Base-by-base conservation (phyloP, 352 stramenopile genomes). In the Globisporangium heterothallicum region DNA sequence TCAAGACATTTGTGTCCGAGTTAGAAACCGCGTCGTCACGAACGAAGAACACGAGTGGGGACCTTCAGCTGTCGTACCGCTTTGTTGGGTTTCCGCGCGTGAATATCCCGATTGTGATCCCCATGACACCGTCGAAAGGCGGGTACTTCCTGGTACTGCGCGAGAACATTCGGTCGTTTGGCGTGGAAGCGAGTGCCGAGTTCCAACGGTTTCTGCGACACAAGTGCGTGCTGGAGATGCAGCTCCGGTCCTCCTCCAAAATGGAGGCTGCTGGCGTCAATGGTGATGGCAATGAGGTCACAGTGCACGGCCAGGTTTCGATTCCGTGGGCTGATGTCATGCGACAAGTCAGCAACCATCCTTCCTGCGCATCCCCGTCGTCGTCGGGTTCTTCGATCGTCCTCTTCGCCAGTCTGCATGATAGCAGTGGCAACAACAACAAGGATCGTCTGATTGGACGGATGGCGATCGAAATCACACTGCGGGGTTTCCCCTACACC, bases 71-170 rank as follows among this genome's bases (percentile, higher is more conserved):
- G n/a, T 40, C 51, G 14, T 64, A 56, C 21, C 57, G 38, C 22
- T 64, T 64, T 34, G 25, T 64, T 19, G 57, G 57, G 4, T 64
- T 60, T 40, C 45, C 57, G 30, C 14, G 4, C 7, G 52, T 42
- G 5, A 30, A 18, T 4, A 45, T 59, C 9, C n/a, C 25, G 0
- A 0, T 56, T 16, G 5, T 19, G 7, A 4, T 47, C 6, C 45
- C 57, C 5, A n/a, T 24, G 3, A 19, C 27, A 26, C 18, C 36
- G 1, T 43, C 56, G 18, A 40, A 41, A n/a, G 56, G 49, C 12
- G 56, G 56, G 1, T 58, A 45, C 34, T 59, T 56, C 24, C 34
- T 56, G 18, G 41, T 42, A n/a, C n/a, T 35, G 6, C 18, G 16
- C 4, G 38, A 54, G n/a, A 40, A n/a, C n/a, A 21, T n/a, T 2